Evolutionary conservation across 2,329 filamentous ascomycete species (phyloP), one percentile per base, ranked within the genome.

Genomic region (Fusarium domesticum): DNA sequence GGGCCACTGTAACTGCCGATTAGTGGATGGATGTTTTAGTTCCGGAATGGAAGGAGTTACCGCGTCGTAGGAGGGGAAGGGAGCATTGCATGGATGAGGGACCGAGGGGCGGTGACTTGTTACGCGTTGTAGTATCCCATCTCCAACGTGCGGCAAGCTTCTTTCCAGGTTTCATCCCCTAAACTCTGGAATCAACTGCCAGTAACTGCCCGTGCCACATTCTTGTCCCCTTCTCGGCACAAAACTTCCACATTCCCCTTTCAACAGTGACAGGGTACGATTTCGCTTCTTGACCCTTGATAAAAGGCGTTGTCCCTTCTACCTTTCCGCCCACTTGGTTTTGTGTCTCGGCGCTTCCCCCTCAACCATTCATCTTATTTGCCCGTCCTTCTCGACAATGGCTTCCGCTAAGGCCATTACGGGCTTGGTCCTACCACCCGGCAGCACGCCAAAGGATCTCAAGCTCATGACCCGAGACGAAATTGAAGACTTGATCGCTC

Each of bases 401-500:
- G 42, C 40, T 18, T 42, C 30, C 40, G 42, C 37, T 34, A 43
- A 48, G 30, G 32, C 53, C 18, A 54, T 60, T 17, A 59, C 57
- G 25, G 52, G 58, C 47, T 42, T 60, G 33, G 52, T 51, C 14
- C 50, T 48, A n/a, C 25, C 36, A 32, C 40, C 42, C 18, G 37
- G 37, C 18, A 49, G 47, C 37, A 47, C 39, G 33, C 44, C 45
- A n/a, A 58, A 43, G 47, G 53, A 49, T 36, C 71, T 65, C 43
- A 70, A 70, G 6, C 44, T 70, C 17, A 63, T 75, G 59, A 59
- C 66, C 4, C 61, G 65, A 6, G 64, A 62, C 18, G 64, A 69
- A 18, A 44, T 67, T 38, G 91, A 96, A 66, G 81, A 77, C 6
- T 71, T 92, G 58, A 96, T 98, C 60, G 88, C 91, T 6, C 81